These are phyloP conservation scores for Nakataea oryzae DNA, from an alignment of 2,329 filamentous ascomycete genomes.

Conservation along the genomic window DNA sequence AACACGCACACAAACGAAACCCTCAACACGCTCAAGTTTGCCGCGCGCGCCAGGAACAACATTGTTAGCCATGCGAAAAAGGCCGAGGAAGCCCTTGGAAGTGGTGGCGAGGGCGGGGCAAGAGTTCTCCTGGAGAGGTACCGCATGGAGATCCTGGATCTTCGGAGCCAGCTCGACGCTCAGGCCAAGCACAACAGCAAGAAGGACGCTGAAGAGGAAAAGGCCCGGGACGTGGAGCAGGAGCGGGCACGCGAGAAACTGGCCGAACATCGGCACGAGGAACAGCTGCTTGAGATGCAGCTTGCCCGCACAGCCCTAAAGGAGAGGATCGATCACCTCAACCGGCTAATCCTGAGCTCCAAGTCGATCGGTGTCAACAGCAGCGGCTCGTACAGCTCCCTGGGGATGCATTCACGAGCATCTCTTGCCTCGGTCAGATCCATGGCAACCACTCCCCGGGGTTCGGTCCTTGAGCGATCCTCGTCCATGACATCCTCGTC, in stretches of 20 bases:
- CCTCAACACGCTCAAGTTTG: constrained; percentile 93
- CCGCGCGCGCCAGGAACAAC: constrained; percentile 91
- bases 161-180: constrained; percentile 71
- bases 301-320: constrained; percentile 90
- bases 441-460: constrained; percentile 45
- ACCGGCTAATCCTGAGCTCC: constrained; percentile 87
- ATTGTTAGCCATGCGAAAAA: constrained; percentile 95
- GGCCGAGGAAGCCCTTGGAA: constrained; percentile 77
- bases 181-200: constrained; percentile 61
- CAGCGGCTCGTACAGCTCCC: constrained; percentile 58
- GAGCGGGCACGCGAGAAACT: constrained; percentile 69
- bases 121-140: constrained; percentile 86
- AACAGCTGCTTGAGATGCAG: constrained; percentile 98
- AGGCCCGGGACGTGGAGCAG: constrained; percentile 53
- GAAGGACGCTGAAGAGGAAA: constrained; percentile 53
- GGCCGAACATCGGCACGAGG: constrained; percentile 78
- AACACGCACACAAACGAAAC: constrained; percentile 79
- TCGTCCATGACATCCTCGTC: constrained; percentile 53
- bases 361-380: constrained; percentile 91
- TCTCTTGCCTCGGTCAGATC: constrained; percentile 34
- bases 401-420: constrained; percentile 56
- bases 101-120: constrained; percentile 74
- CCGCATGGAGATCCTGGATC: constrained; percentile 79
- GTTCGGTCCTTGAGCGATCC: constrained; percentile 49
- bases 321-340: constrained; percentile 94